Evolutionary conservation across 2,329 filamentous ascomycete genomes (phyloP), one percentile per base, ranked within the genome.

Genomic region (Hypoxylon rubiginosum): DNA sequence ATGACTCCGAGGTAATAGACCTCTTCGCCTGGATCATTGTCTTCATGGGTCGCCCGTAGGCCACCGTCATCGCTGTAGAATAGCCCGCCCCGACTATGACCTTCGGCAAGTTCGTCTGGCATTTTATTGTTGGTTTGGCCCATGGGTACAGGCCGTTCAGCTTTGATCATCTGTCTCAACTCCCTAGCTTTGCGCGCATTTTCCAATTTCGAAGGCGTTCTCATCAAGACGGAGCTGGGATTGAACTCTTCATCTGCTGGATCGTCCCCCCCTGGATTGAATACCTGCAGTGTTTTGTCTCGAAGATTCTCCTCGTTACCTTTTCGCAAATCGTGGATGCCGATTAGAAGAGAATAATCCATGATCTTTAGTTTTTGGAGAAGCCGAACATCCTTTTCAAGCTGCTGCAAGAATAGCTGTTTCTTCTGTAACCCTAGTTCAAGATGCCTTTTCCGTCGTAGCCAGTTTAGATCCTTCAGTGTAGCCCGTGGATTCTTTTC

Each of bases 1-100:
- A 99, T 99, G 73, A 99, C 97, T 36, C 96, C 97, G 7, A 99
- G 88, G 77, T 99, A 99, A 80, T 99, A 99, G 45, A 99, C 94
- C 80, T 97, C 93, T 58, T 97, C 93, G 1, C 91, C 94, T 1
- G 92, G 89, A 15, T 84, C 82, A 68, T 97, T 91, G 79, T 97
- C 90, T 79, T 97, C 94, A 76, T 97, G 94, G 0, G 96, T 98
- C 11, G 96, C 95, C 72, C 91, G 87, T 80, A 97, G 94, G 2
- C 96, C 96, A 52, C 96, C 96, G 76, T 98, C 95, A 72, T 98
- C 95, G 77, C 97, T 97, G 79, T 98, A 99, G 70, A 95, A 89
- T 71, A 94, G 91, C 56, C 88, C 87, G 19, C 83, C 81, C 48
- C 91, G 90, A 71, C 86, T 90, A 67, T 91, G 87, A 66, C 91